Evolutionary conservation across 2,329 filamentous ascomycete genomes (phyloP).

Genomic region (Chrysoporthe cubensis): DNA sequence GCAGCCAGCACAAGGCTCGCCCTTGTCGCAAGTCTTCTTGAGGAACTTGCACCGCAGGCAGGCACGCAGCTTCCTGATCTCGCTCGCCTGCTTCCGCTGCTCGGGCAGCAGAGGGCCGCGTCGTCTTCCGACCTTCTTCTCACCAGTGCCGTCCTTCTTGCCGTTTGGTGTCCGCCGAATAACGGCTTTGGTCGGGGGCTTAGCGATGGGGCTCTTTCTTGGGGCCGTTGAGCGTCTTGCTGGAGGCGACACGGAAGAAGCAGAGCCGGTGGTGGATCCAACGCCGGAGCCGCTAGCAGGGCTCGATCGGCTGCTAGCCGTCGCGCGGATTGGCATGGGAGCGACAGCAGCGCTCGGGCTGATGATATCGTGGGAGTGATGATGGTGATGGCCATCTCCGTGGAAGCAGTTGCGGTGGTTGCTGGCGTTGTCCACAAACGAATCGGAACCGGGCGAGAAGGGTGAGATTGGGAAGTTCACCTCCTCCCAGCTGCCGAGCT

Average conservation of each 20-base stretch:
- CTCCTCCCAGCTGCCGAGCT: conserved; percentile 83
- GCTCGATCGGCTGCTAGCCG: conserved; percentile 62
- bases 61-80: conserved; percentile 92
- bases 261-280: conserved; percentile 55
- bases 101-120: conserved; percentile 89
- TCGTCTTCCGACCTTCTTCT: conserved; percentile 92
- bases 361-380: conserved; percentile 57
- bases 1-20: conserved; percentile 92
- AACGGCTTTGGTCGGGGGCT: conserved; percentile 76
- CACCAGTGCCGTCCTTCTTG: conserved; percentile 76
- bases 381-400: conserved; percentile 55
- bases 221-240: conserved; percentile 70
- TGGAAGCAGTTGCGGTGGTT: conserved; percentile 66
- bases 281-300: conserved; percentile 65
- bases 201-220: conserved; percentile 78
- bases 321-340: conserved; percentile 71
- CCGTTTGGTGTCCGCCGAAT: conserved; percentile 76
- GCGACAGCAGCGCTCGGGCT: conserved; percentile 71
- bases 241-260: conserved; percentile 65
- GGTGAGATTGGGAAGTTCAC: conserved; percentile 75
- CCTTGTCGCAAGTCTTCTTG: conserved; percentile 99
- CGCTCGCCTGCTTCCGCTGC: conserved; percentile 93
- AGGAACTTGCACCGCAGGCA: conserved; percentile 97
- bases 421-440: conserved; percentile 63
- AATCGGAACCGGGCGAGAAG: conserved; percentile 82